Evolutionary conservation across 176 grass and related monocot species (phyloP).

Genomic region (Paspalum notatum): DNA sequence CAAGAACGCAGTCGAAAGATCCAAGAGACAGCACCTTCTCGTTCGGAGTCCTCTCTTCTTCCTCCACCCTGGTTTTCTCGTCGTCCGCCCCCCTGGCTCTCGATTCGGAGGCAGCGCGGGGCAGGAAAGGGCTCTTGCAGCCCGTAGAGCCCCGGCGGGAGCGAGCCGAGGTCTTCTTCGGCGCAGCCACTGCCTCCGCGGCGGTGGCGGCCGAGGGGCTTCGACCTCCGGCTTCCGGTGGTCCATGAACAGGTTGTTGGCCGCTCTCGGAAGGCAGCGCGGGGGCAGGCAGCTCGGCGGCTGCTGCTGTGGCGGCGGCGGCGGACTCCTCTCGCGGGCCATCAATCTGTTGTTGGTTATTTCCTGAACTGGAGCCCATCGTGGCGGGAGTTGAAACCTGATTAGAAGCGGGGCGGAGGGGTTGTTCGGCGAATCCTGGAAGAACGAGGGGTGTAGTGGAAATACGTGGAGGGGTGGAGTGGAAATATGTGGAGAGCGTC

Average conservation of each 20-base stretch:
- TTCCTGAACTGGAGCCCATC: conserved; percentile 22
- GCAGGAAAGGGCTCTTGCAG: background rate
- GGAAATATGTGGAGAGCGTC: background rate
- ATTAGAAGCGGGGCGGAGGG: background rate
- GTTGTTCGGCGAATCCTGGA: background rate
- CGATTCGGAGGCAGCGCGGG: background rate
- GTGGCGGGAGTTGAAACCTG: conserved; percentile 18
- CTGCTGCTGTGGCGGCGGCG: background rate
- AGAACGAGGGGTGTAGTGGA: background rate
- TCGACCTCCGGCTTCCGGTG: background rate
- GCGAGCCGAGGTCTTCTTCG: no score
- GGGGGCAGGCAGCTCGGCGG: background rate
- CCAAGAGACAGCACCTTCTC: background rate
- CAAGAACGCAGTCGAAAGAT: conserved; percentile 1
- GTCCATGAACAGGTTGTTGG: background rate
- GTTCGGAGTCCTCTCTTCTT: no score
- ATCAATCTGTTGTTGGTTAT: background rate
- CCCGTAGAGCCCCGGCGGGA: no score
- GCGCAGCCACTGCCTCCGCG: background rate
- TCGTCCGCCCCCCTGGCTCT: background rate
- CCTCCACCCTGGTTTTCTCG: background rate
- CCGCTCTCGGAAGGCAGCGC: background rate
- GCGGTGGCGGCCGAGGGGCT: background rate
- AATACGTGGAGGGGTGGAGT: background rate
- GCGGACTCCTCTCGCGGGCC: background rate